Evolutionary conservation across 164 flowering plant species (phyloP).

Genomic region (Umbellularia californica): DNA sequence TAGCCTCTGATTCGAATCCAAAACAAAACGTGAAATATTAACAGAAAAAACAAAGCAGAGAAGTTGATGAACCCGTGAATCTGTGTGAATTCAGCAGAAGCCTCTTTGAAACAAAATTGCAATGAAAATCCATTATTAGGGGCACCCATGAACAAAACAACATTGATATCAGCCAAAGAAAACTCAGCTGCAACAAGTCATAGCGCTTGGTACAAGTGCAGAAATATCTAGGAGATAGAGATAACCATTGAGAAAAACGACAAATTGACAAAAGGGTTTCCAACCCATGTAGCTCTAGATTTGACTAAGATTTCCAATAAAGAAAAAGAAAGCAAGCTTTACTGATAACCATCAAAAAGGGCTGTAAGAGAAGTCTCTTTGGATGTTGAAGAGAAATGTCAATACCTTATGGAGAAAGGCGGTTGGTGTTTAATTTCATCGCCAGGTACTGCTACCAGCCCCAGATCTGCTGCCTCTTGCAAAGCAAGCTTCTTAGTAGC

Average conservation of each 20-base stretch:
- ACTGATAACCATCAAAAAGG: not conserved
- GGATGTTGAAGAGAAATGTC: not conserved
- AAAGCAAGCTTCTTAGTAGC: conserved; percentile 29
- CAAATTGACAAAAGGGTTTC: not conserved
- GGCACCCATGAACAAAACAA: not conserved
- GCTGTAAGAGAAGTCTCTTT: not conserved
- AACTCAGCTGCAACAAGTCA: not conserved
- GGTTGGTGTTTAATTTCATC: conserved; percentile 23
- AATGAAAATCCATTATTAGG: not conserved
- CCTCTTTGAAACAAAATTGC: not conserved
- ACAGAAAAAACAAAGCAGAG: not conserved
- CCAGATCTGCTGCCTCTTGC: conserved; percentile 35
- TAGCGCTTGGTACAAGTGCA: not conserved
- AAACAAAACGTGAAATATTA: not conserved
- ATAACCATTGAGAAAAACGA: not conserved
- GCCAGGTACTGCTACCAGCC: conserved; percentile 6
- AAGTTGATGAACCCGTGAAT: too few species aligned
- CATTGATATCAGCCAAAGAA: not conserved
- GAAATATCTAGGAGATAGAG: not conserved
- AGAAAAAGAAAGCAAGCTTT: not conserved
- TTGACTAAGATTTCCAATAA: conserved; percentile 7
- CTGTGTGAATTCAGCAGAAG: too few species aligned
- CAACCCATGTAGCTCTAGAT: conserved; percentile 16
- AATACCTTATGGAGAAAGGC: conserved; percentile 79
- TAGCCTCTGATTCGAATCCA: not conserved